These are phyloP conservation scores for Quillaja saponaria DNA, from an alignment of 306 rosid genomes.

Conservation along the genomic window DNA sequence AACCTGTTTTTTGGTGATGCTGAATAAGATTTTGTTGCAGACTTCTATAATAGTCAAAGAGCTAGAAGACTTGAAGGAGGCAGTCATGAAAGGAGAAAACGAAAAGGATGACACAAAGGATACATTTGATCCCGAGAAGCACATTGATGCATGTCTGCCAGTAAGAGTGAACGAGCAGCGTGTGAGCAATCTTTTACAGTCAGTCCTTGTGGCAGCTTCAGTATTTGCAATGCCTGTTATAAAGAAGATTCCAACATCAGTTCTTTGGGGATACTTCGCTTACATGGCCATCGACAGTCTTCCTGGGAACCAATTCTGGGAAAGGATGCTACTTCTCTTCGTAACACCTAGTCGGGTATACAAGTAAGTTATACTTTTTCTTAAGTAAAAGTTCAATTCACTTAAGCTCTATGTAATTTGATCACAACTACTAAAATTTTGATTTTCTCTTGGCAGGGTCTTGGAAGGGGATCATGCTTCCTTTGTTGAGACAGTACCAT, in stretches of 20 bases:
- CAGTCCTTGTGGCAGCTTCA: conserved; percentile 74
- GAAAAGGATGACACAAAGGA: conserved; percentile 33
- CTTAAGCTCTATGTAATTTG: background rate
- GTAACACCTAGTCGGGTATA: conserved; percentile 62
- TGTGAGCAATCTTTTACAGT: conserved; percentile 81
- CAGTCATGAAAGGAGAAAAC: conserved; percentile 57
- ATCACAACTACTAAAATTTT: background rate
- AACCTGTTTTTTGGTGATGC: conserved; percentile 8
- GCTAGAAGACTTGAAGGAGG: conserved; percentile 68
- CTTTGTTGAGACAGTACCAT: conserved; percentile 74
- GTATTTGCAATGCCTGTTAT: conserved; percentile 71
- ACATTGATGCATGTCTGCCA: conserved; percentile 72
- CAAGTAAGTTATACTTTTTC: conserved; percentile 52
- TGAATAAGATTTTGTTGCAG: conserved; percentile 43
- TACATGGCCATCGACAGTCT: conserved; percentile 96
- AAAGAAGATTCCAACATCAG: conserved; percentile 78
- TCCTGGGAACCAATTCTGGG: conserved; percentile 91
- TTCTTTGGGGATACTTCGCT: conserved; percentile 90
- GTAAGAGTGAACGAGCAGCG: conserved; percentile 90
- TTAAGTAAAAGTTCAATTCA: background rate
- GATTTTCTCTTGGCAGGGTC: conserved; percentile 47
- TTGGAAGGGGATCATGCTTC: conserved; percentile 70
- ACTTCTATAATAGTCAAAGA: conserved; percentile 55
- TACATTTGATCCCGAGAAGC: conserved; percentile 71
- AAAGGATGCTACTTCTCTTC: conserved; percentile 66